These are phyloP conservation scores for Phytophthora crassamura DNA, from an alignment of 352 stramenopile genomes.

Conservation along the genomic window DNA sequence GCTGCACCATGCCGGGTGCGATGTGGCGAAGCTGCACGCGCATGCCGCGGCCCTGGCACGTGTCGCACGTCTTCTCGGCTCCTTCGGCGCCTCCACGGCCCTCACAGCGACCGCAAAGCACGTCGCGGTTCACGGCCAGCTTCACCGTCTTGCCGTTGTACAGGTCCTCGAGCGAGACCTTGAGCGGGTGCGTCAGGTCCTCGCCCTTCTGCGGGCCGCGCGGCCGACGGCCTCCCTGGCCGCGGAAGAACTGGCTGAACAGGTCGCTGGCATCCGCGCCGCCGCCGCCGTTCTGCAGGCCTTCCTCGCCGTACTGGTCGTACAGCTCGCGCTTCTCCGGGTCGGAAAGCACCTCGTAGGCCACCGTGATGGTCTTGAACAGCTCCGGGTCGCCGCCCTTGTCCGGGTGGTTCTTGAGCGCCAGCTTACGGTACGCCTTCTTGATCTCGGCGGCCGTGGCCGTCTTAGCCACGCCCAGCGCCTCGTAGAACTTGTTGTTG, in stretches of 20 bases:
- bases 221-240: conserved; percentile 58
- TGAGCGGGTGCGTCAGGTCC: conserved; percentile 94
- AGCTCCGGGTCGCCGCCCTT: conserved; percentile 98
- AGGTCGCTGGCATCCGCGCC: conserved; percentile 89
- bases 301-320: conserved; percentile 98
- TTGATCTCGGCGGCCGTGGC: conserved; percentile 88
- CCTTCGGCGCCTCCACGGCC: conserved; percentile 93
- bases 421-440: conserved; percentile 91
- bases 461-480: conserved; percentile 87
- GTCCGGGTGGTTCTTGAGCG: conserved; percentile 97
- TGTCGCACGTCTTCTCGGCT: conserved; percentile 92
- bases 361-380: conserved; percentile 95
- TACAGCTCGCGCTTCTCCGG: conserved; percentile 90
- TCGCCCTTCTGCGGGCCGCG: conserved; percentile 95
- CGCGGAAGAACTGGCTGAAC: conserved; percentile 98
- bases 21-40: conserved; percentile 97
- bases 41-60: conserved; percentile 96
- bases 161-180: conserved; percentile 98
- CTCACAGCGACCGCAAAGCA: conserved; percentile 89
- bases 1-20: conserved; percentile 98
- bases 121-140: conserved; percentile 96
- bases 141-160: conserved; percentile 99
- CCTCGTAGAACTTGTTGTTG: conserved; percentile 91
- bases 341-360: conserved; percentile 98
- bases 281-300: conserved; percentile 92